Evolutionary conservation across 73 alveolate species (phyloP).

Genomic region (Effrenium voratum): DNA sequence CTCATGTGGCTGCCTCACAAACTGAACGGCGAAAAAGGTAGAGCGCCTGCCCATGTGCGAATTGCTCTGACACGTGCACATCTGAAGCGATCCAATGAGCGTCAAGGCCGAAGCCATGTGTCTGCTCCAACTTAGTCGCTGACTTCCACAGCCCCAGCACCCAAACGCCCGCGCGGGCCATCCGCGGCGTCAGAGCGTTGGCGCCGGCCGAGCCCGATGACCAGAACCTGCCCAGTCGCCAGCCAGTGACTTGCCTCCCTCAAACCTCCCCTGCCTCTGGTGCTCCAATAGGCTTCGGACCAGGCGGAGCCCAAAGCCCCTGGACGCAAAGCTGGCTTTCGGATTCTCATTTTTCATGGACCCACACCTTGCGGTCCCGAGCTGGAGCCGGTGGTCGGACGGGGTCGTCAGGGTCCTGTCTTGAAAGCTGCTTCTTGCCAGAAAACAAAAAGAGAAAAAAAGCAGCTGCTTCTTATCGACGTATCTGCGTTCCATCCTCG

Average conservation of each 20-base stretch:
- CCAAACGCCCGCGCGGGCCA: slow-evolving; percentile 85
- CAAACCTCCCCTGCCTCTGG: slow-evolving; percentile 35
- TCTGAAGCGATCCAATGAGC: no score
- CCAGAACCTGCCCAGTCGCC: slow-evolving; percentile 46
- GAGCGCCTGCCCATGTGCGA: no score
- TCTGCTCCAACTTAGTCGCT: no score
- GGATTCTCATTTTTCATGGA: no score
- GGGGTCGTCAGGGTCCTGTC: slow-evolving; percentile 83
- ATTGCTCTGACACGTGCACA: no score
- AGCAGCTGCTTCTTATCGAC: background rate
- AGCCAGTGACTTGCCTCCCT: background rate
- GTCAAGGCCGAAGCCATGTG: no score
- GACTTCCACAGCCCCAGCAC: slow-evolving; percentile 77
- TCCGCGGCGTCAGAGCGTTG: slow-evolving; percentile 7
- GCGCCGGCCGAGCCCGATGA: slow-evolving; percentile 85
- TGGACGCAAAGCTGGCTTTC: background rate
- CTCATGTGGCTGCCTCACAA: no score
- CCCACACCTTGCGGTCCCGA: slow-evolving; percentile 50
- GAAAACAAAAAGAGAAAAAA: background rate
- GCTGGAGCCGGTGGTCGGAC: slow-evolving; percentile 67
- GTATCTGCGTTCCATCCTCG: background rate
- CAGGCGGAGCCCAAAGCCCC: slow-evolving; percentile 86
- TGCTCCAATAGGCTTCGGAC: slow-evolving; percentile 55
- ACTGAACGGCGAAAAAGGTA: no score
- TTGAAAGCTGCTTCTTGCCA: background rate